Conservation (phyloP, 805 yeast genomes). For the Suhomyces xylopsoci region DNA sequence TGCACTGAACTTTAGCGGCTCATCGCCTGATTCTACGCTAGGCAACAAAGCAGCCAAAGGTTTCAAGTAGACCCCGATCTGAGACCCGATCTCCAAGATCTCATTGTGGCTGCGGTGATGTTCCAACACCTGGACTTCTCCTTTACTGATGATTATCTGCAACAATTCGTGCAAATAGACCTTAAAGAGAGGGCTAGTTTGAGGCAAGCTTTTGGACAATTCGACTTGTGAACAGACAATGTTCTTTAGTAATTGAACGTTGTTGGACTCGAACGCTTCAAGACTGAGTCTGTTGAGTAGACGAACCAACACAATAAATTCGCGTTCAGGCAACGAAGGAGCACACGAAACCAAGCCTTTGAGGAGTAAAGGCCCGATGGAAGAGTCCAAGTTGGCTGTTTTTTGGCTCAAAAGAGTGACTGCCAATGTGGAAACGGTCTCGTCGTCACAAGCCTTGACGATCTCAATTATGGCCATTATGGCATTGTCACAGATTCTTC, state of each 20-base stretch:
- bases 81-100: conserved; percentile 66
- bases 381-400: conserved; percentile 45
- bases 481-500: conserved; percentile 57
- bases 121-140: conserved; percentile 72
- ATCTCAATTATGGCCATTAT: conserved; percentile 66
- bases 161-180: conserved; percentile 66
- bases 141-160: conserved; percentile 65
- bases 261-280: conserved; percentile 42
- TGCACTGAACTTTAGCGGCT: conserved; percentile 29
- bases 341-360: conserved; percentile 64
- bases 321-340: conserved; percentile 58
- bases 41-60: conserved; percentile 82
- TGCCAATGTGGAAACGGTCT: conserved; percentile 70
- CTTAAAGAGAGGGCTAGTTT: conserved; percentile 40
- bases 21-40: conserved; percentile 36
- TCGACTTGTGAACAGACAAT: conserved; percentile 50
- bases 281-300: conserved; percentile 51
- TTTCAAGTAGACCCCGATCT: conserved; percentile 57
- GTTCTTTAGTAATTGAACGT: conserved; percentile 33
- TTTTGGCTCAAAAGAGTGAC: conserved; percentile 83
- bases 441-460: conserved; percentile 63
- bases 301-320: conserved; percentile 60
- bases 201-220: conserved; percentile 43
- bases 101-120: conserved; percentile 78
- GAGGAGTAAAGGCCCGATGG: conserved; percentile 54